Evolutionary conservation across 2,329 filamentous ascomycete species (phyloP), one percentile per base, ranked within the genome.

Genomic region (Sporothrix sp.): DNA sequence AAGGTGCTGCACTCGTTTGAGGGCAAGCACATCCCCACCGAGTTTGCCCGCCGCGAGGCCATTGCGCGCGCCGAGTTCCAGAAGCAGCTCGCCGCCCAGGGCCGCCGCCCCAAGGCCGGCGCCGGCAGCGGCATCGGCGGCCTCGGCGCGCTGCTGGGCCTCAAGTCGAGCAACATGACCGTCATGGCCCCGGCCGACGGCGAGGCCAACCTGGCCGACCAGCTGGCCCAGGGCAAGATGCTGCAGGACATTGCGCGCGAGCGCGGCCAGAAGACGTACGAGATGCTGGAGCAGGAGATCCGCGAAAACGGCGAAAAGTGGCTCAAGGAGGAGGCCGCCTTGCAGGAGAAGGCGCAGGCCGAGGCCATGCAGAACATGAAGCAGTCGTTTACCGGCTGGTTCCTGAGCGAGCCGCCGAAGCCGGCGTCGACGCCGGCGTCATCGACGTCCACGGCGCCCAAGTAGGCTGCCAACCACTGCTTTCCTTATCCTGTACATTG

Each of bases 321-420:
- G 87, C 74, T 98, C 59, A 90, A 90, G 73, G 91, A 97, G 67
- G 90, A 95, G 74, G 85, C 86, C 38, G 83, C 83, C 44, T 79
- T 87, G 64, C 84, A 90, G 71, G 91, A 96, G 74, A 90, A 88
- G 73, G 76, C 82, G 56, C 86, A 90, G 67, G 86, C 95, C 62
- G 89, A 95, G 68, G 84, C 85, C 60, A 90, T 95, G 84, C 86
- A 85, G 69, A 87, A 79, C 63, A 95, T 95, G 87, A 93, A 91
- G 78, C 79, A 77, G 52, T 84, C 83, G 25, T 82, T 93, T 61
- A 74, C 76, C 33, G 73, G 79, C 49, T 78, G 72, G 71, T 78
- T 79, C 58, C 52, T 58, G 25, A 23, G 36, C 39, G n/a, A 32
- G 32, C 45, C 9, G 33, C 33, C 13, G 37, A 45, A 40, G 39